Base-by-base conservation (phyloP, 2,329 filamentous ascomycete species). In the Paecilomyces sp. region DNA sequence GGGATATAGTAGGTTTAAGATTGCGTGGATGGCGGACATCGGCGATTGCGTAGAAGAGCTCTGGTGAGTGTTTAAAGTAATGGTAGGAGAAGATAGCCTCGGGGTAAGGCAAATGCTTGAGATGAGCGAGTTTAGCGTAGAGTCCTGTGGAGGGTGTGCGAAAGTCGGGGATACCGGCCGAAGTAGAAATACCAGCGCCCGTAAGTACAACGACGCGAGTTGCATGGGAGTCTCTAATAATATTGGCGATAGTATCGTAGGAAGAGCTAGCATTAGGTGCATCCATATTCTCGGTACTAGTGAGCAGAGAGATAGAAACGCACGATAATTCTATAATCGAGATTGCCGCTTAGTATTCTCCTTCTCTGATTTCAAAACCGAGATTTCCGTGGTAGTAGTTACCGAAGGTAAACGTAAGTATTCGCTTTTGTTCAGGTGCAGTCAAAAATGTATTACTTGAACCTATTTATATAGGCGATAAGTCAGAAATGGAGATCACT, bases 21-120 rank as follows among this genome's bases (percentile, higher is more conserved):
- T 87, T 88, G n/a, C 89, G 90, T 0, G 92, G 92, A 68, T 95
- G 93, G 0, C 96, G 83, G 72, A 95, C 91, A 65, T 88, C 87
- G 6, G 92, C 91, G 12, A 96, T 84, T 1, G 88, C 84, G 73
- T 96, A 96, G 77, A 96, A 96, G 0, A 91, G 91, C 22, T 87
- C 80, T 0, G 92, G 92, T 59, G 92, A 87, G 54, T 86, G 71
- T 57, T 85, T 82, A 77, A 96, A 96, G 79, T 89, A 96, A 61
- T 80, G 80, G 63, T 96, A 90, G 68, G 93, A 89, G 76, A 96
- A 96, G 56, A 96, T 89, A 13, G 90, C 91, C 76, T 96, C 90
- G 28, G 91, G 86, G 68, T 91, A 88, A 0, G 91, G 91, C 0
- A 96, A 82, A 58, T 92, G 82, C 60, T 92, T 84, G 31, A 95